Evolutionary conservation across 208 protist species (phyloP), one percentile per base, ranked within the genome.

Genomic region (Naegleria fowleri): DNA sequence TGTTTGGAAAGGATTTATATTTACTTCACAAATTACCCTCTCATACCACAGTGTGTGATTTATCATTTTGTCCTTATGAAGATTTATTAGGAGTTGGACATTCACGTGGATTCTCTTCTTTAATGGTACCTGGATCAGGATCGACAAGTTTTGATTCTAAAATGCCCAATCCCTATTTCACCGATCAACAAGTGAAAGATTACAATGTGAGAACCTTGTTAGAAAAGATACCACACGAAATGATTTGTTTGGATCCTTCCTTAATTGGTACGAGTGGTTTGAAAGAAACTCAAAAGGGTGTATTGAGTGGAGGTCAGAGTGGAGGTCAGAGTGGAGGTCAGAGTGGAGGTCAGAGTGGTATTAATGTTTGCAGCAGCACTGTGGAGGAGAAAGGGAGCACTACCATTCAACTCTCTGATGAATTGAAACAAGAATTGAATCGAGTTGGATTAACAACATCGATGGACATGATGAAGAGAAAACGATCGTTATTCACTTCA

Each of bases 181-280:
- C 51, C 16, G 48, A 84, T n/a, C 58, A 90, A 22, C 36, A 59
- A n/a, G 33, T 79, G 15, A 76, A 58, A 36, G 84, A 92, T 22
- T 86, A 9, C 5, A 88, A 92, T 75, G 90, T 92, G 3, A 86
- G 67, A 58, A 38, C 55, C 15, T 86, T 91, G 5, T 33, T 92
- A 19, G 91, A 92, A 58, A 92, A 92, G 36, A 84, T 92, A 38
- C 85, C 86, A 38, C 36, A 16, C 29, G 89, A 91, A 55, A 91
- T 67, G 48, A 91, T 91, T 43, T 48, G n/a, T 59, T 87, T 91
- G 9, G 55, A 91, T 67, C 43, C 41, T n/a, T 19, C 29, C 15
- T 43, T 67, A 4, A 89, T 89, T 89, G 86, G 86, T 89, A 89
- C 86, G 5, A n/a, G n/a, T 22, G 86, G 86, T 29, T 15, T 33